Percentiles rank a stretch among this genome's conserved stretches.
These are phyloP conservation scores for Ogataea henricii DNA, from an alignment of 805 yeast genomes.

Conservation along the genomic window DNA sequence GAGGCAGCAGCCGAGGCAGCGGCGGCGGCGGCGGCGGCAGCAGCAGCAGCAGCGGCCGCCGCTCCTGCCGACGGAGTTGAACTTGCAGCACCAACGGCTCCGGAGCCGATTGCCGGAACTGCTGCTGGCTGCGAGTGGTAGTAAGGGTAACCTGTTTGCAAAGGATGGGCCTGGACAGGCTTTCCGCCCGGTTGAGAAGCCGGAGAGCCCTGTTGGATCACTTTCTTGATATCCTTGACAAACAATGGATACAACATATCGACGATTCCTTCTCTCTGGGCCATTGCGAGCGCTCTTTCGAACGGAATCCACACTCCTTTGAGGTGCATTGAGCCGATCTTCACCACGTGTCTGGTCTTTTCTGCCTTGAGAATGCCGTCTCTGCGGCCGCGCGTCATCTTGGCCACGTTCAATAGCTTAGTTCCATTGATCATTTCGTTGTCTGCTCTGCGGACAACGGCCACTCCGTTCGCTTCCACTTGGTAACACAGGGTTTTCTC, in stretches of 20 bases:
- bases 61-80: neutral
- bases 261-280: slow-evolving; percentile 65
- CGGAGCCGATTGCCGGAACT: slow-evolving; percentile 3
- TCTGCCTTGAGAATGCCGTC: slow-evolving; percentile 71
- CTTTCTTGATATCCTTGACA: slow-evolving; percentile 63
- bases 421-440: slow-evolving; percentile 76
- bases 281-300: slow-evolving; percentile 69
- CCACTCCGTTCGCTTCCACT: slow-evolving; percentile 67
- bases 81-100: slow-evolving; percentile 1
- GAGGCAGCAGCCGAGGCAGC: neutral
- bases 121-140: slow-evolving; percentile 16
- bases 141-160: slow-evolving; percentile 14
- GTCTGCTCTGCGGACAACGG: slow-evolving; percentile 69
- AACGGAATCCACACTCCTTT: slow-evolving; percentile 80
- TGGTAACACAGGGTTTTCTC: slow-evolving; percentile 72
- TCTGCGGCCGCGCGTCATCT: slow-evolving; percentile 72
- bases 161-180: slow-evolving; percentile 5
- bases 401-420: slow-evolving; percentile 66
- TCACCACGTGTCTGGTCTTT: slow-evolving; percentile 67
- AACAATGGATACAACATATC: slow-evolving; percentile 59
- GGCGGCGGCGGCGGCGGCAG: neutral
- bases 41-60: neutral
- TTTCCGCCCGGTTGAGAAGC: slow-evolving; percentile 29
- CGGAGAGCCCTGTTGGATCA: slow-evolving; percentile 41
- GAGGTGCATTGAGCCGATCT: slow-evolving; percentile 74